Evolutionary conservation across 2,329 filamentous ascomycete species (phyloP).

Genomic region (Westerdykella aurantiaca): DNA sequence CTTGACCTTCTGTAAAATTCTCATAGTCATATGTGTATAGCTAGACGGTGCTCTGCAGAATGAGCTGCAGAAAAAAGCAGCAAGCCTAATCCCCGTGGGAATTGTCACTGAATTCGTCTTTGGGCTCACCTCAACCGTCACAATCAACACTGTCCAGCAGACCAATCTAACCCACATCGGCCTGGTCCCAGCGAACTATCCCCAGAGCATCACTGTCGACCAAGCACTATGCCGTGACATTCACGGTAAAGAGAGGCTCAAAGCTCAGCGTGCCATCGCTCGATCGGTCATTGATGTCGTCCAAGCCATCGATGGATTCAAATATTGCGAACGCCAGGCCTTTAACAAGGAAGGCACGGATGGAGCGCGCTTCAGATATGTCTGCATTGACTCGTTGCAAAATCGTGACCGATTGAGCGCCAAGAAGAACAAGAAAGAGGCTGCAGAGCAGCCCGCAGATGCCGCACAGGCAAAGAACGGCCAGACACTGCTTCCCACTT

Average conservation of each 20-base stretch:
- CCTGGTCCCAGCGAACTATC: slow-evolving; percentile 22
- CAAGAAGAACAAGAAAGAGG: slow-evolving; percentile 15
- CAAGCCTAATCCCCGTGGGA: slow-evolving; percentile 24
- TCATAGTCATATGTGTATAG: neutral
- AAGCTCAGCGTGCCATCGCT: slow-evolving; percentile 25
- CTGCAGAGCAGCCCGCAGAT: slow-evolving; percentile 5
- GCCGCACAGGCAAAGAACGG: slow-evolving; percentile 3
- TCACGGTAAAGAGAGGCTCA: slow-evolving; percentile 24
- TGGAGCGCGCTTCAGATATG: slow-evolving; percentile 28
- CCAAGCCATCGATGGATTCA: slow-evolving; percentile 29
- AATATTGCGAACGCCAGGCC: slow-evolving; percentile 29
- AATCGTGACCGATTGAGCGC: slow-evolving; percentile 24
- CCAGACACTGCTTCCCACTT: slow-evolving; percentile 14
- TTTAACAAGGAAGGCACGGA: slow-evolving; percentile 25
- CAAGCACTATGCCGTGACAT: slow-evolving; percentile 22
- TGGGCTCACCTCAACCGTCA: slow-evolving; percentile 23
- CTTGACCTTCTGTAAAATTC: neutral
- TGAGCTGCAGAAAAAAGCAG: slow-evolving; percentile 23
- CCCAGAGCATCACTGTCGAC: slow-evolving; percentile 26
- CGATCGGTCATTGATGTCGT: slow-evolving; percentile 26
- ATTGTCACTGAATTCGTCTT: slow-evolving; percentile 32
- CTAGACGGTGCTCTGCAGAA: slow-evolving; percentile 26
- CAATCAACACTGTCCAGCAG: slow-evolving; percentile 25
- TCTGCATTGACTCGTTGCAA: slow-evolving; percentile 31
- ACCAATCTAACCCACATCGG: slow-evolving; percentile 16